Percentiles rank a stretch among this genome's conserved stretches.
phyloP scores from a whole-genome alignment of 1,139 yeast species.

The Zygosaccharomyces sapae region DNA sequence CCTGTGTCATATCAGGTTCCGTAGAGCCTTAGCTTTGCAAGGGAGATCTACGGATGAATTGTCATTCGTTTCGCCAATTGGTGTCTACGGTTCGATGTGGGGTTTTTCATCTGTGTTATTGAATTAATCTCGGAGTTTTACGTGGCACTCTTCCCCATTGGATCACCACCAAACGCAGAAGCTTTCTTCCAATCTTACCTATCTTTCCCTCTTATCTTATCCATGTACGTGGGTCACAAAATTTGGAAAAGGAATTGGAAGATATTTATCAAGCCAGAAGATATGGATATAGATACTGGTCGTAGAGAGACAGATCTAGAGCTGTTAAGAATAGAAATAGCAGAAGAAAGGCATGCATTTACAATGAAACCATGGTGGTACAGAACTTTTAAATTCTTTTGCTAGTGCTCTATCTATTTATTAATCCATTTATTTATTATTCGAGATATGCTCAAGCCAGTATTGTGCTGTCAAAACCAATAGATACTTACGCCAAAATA shows the following conservation, averaged over 20 bases:
- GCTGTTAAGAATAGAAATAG: slow-evolving; percentile 57
- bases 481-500: no score
- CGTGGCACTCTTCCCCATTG: slow-evolving; percentile 25
- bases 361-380: slow-evolving; percentile 49
- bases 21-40: slow-evolving; percentile 63
- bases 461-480: no score
- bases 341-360: slow-evolving; percentile 43
- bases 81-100: slow-evolving; percentile 65
- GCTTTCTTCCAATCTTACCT: slow-evolving; percentile 59
- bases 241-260: slow-evolving; percentile 52
- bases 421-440: not conserved
- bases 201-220: slow-evolving; percentile 54
- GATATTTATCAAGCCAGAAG: slow-evolving; percentile 44
- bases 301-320: slow-evolving; percentile 52
- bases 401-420: slow-evolving; percentile 29
- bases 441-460: no score
- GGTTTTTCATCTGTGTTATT: slow-evolving; percentile 55
- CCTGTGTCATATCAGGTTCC: slow-evolving; percentile 69
- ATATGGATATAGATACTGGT: slow-evolving; percentile 53
- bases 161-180: slow-evolving; percentile 31
- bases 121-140: slow-evolving; percentile 62
- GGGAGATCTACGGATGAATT: slow-evolving; percentile 64
- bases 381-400: slow-evolving; percentile 54
- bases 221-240: slow-evolving; percentile 50
- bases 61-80: slow-evolving; percentile 63